phyloP scores from a whole-genome alignment of 805 yeast genomes.

The Ogataea angusta region DNA sequence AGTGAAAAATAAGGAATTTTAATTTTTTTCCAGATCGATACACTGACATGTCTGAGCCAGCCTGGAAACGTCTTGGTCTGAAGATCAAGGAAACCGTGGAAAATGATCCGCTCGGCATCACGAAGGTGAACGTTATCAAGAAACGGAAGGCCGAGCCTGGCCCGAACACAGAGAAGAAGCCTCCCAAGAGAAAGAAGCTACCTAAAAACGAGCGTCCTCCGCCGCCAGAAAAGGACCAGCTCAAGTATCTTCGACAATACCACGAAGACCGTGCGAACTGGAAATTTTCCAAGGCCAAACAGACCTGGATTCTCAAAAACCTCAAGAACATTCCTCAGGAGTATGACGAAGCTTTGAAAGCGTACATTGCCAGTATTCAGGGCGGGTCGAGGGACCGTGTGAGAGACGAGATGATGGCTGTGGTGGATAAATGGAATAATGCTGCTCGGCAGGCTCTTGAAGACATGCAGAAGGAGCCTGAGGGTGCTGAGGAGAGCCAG shows the following conservation, averaged over 20 bases:
- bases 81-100: conserved; percentile 48
- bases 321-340: conserved; percentile 47
- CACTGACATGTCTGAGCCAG: conserved; percentile 49
- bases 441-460: conserved; percentile 41
- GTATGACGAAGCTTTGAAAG: conserved; percentile 48
- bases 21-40: background rate
- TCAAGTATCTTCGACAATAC: conserved; percentile 59
- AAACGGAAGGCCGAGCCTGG: conserved; percentile 27
- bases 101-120: conserved; percentile 43
- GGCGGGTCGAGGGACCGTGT: conserved; percentile 68
- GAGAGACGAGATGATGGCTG: conserved; percentile 43
- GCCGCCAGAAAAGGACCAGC: conserved; percentile 76
- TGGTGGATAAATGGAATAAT: conserved; percentile 56
- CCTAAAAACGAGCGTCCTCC: conserved; percentile 67
- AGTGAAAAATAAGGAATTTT: background rate
- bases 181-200: conserved; percentile 65
- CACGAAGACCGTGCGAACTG: conserved; percentile 55
- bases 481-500: conserved; percentile 13
- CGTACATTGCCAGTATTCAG: conserved; percentile 58
- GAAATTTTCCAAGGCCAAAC: conserved; percentile 86
- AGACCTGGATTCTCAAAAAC: conserved; percentile 77
- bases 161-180: conserved; percentile 42
- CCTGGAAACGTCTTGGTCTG: conserved; percentile 80
- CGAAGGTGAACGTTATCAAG: conserved; percentile 41
- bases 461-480: conserved; percentile 33